Conservation (phyloP, 345 rosid genomes). For the Durio zibethinus region DNA sequence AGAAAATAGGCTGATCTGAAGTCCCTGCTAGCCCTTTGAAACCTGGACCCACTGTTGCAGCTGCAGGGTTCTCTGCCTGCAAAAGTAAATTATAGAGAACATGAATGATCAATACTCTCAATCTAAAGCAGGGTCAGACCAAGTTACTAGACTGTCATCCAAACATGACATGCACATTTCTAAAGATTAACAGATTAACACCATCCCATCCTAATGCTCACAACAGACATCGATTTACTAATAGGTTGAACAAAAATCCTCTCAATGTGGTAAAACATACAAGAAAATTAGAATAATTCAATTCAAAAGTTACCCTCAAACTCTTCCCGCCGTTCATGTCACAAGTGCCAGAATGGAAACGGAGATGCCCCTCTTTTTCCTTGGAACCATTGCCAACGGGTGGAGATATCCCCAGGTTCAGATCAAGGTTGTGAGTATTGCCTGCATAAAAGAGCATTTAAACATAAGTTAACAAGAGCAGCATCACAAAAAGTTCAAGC, state of each 20-base stretch:
- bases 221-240: not conserved
- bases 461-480: conserved; percentile 26
- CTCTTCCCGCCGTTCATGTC: conserved; percentile 33
- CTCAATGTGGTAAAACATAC: conserved; percentile 5
- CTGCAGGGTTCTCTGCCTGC: conserved; percentile 45
- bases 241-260: not conserved
- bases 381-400: conserved; percentile 43
- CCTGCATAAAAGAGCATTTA: conserved; percentile 29
- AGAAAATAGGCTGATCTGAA: conserved; percentile 48
- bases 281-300: not conserved
- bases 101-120: not conserved
- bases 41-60: conserved; percentile 36
- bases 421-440: conserved; percentile 52
- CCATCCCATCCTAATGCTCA: not conserved
- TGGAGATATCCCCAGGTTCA: conserved; percentile 76
- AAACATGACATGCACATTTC: not conserved
- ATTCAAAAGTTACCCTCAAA: conserved; percentile 42
- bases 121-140: not conserved
- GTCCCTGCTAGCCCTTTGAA: conserved; percentile 46
- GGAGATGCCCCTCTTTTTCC: conserved; percentile 40
- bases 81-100: conserved; percentile 20
- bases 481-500: conserved; percentile 16
- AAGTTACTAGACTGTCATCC: not conserved
- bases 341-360: conserved; percentile 38
- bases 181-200: not conserved